phyloP scores from a whole-genome alignment of 169 alveolate genomes.

The Theileria parva region DNA sequence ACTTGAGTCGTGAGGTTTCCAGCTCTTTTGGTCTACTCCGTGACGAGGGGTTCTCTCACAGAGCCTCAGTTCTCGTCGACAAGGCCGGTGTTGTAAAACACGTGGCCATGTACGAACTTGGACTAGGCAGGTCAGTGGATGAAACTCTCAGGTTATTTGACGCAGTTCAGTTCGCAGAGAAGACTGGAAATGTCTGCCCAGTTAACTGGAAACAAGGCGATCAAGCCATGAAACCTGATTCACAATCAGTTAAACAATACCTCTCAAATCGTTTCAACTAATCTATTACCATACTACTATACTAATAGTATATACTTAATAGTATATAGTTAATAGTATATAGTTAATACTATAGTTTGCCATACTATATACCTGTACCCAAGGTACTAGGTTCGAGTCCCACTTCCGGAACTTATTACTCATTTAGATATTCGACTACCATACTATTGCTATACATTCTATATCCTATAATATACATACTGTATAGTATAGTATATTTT shows the following conservation, averaged over 20 bases:
- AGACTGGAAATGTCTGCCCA: slow-evolving; percentile 79
- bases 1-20: slow-evolving; percentile 65
- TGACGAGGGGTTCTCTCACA: slow-evolving; percentile 71
- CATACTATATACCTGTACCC: too few relatives aligned
- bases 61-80: slow-evolving; percentile 76
- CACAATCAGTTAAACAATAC: slow-evolving; percentile 50
- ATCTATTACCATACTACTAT: too few relatives aligned
- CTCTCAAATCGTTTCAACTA: slow-evolving; percentile 25
- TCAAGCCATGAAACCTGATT: slow-evolving; percentile 53
- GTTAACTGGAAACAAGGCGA: slow-evolving; percentile 79
- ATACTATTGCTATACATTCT: too few relatives aligned
- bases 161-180: slow-evolving; percentile 73
- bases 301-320: too few relatives aligned
- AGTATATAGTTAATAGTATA: too few relatives aligned
- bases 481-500: too few relatives aligned
- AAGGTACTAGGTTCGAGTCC: too few relatives aligned
- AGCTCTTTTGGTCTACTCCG: slow-evolving; percentile 72
- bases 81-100: slow-evolving; percentile 73
- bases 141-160: slow-evolving; percentile 76
- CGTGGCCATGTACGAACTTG: slow-evolving; percentile 70
- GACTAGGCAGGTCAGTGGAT: slow-evolving; percentile 78
- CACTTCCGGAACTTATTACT: too few relatives aligned
- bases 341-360: too few relatives aligned
- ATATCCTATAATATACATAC: too few relatives aligned
- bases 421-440: too few relatives aligned